Evolutionary conservation across 805 yeast genomes (phyloP).

Genomic region (Brettanomyces bruxellensis): DNA sequence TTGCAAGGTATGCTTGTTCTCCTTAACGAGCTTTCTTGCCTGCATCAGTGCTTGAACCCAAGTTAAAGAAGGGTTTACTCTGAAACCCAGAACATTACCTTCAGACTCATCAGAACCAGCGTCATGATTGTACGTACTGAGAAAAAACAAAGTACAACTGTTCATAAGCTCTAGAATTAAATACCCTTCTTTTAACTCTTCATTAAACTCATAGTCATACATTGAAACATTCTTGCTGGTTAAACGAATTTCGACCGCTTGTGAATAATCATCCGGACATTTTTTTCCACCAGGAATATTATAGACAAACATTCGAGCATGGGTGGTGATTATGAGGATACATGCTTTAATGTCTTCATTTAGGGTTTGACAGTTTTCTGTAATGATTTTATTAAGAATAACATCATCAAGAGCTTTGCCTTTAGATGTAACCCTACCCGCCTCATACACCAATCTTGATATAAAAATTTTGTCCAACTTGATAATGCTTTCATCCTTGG

Average conservation of each 20-base stretch:
- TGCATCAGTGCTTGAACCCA: constrained; percentile 68
- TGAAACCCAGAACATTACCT: constrained; percentile 23
- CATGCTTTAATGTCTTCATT: constrained; percentile 25
- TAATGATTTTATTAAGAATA: constrained; percentile 21
- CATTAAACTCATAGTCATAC: constrained; percentile 75
- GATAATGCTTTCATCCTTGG: constrained; percentile 24
- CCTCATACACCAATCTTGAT: constrained; percentile 24
- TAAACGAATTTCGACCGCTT: constrained; percentile 30
- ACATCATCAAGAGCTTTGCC: constrained; percentile 25
- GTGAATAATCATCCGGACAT: constrained; percentile 34
- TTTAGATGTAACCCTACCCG: constrained; percentile 18
- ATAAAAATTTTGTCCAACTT: constrained; percentile 25
- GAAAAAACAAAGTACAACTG: constrained; percentile 48
- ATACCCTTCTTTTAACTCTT: constrained; percentile 46
- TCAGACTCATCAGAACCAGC: constrained; percentile 18
- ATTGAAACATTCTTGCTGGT: constrained; percentile 53
- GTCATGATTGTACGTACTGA: constrained; percentile 33
- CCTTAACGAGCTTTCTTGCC: constrained; percentile 47
- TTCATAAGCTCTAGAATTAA: constrained; percentile 54
- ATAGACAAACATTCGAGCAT: constrained; percentile 27
- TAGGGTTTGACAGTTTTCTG: constrained; percentile 21
- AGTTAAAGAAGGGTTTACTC: constrained; percentile 38
- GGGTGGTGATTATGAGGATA: constrained; percentile 26
- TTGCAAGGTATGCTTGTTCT: constrained; percentile 11
- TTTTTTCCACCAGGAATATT: constrained; percentile 26